Evolutionary conservation across 2,329 filamentous ascomycete species (phyloP).

Genomic region (Emmonsiellopsis sp.): DNA sequence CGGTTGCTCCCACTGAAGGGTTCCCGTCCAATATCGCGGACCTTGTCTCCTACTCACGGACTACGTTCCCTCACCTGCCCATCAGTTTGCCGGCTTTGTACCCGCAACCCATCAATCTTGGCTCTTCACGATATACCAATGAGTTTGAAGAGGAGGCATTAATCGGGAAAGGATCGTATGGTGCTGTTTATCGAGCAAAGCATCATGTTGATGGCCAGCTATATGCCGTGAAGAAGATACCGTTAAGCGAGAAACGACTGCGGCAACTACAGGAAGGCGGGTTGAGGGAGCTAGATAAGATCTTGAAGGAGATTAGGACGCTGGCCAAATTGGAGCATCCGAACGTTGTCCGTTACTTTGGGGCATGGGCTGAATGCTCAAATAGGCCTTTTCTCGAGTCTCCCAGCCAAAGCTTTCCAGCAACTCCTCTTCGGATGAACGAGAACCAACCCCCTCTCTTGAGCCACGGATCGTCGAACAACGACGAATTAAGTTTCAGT

Average conservation of each 20-base stretch:
- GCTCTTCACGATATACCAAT: slow-evolving; percentile 36
- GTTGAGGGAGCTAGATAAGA: slow-evolving; percentile 45
- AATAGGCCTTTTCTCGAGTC: neutral
- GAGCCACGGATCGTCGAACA: slow-evolving; percentile 9
- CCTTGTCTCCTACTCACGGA: slow-evolving; percentile 12
- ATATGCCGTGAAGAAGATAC: slow-evolving; percentile 60
- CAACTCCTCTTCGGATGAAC: neutral
- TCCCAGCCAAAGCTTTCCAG: neutral
- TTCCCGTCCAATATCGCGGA: slow-evolving; percentile 7
- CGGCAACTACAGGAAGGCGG: slow-evolving; percentile 44
- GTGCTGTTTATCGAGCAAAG: slow-evolving; percentile 52
- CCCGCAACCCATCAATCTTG: slow-evolving; percentile 4
- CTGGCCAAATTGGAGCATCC: slow-evolving; percentile 54
- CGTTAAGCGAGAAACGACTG: slow-evolving; percentile 44
- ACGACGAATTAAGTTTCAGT: slow-evolving; percentile 25
- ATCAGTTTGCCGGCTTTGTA: slow-evolving; percentile 7
- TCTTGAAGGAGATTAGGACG: slow-evolving; percentile 53
- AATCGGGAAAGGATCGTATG: slow-evolving; percentile 58
- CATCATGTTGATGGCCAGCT: slow-evolving; percentile 53
- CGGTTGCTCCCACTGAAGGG: slow-evolving; percentile 4
- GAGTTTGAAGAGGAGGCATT: slow-evolving; percentile 47
- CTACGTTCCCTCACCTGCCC: slow-evolving; percentile 12
- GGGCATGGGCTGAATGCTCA: slow-evolving; percentile 52
- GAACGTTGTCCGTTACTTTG: slow-evolving; percentile 59
- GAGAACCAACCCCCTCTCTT: slow-evolving; percentile 2